Percentiles rank a stretch among this genome's conserved stretches.
These are phyloP conservation scores for Tephrocybe rancida DNA, from an alignment of 768 basidiomycete genomes.

Conservation along the genomic window DNA sequence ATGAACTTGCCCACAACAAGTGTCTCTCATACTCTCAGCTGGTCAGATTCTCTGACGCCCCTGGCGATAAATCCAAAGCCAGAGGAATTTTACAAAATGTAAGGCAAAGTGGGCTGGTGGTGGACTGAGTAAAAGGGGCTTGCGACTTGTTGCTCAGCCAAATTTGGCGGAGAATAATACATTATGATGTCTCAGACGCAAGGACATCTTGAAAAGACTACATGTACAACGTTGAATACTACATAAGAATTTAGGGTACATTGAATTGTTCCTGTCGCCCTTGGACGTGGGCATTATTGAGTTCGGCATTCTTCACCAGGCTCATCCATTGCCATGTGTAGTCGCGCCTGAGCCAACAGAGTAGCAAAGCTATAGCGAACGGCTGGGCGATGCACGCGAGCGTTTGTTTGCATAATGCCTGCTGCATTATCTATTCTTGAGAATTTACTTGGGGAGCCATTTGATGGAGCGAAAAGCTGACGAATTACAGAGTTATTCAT, in stretches of 20 bases:
- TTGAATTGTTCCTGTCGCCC: not conserved
- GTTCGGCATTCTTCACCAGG: slow-evolving; percentile 26
- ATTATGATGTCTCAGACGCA: not conserved
- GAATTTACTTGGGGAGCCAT: slow-evolving; percentile 42
- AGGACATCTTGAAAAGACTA: not conserved
- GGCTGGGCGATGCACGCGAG: slow-evolving; percentile 33
- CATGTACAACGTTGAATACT: not conserved
- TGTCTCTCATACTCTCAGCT: slow-evolving; percentile 22
- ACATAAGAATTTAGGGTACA: too few relatives aligned
- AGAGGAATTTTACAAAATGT: slow-evolving; percentile 16
- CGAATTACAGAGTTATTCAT: slow-evolving; percentile 5
- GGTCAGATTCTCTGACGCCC: slow-evolving; percentile 14
- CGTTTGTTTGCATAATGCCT: slow-evolving; percentile 60
- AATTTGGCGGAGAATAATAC: slow-evolving; percentile 12
- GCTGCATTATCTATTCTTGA: slow-evolving; percentile 57
- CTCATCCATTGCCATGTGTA: slow-evolving; percentile 28
- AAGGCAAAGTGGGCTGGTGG: slow-evolving; percentile 14
- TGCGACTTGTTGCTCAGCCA: slow-evolving; percentile 10
- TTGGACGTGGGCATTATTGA: slow-evolving; percentile 19
- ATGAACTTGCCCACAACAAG: slow-evolving; percentile 21
- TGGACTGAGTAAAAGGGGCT: slow-evolving; percentile 18
- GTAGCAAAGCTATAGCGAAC: slow-evolving; percentile 27
- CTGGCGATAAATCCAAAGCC: slow-evolving; percentile 15
- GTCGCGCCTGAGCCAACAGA: slow-evolving; percentile 25
- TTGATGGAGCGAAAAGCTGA: slow-evolving; percentile 69